phyloP scores from a whole-genome alignment of 192 early-diverging fungal genomes.

The Coemansia sp. region DNA sequence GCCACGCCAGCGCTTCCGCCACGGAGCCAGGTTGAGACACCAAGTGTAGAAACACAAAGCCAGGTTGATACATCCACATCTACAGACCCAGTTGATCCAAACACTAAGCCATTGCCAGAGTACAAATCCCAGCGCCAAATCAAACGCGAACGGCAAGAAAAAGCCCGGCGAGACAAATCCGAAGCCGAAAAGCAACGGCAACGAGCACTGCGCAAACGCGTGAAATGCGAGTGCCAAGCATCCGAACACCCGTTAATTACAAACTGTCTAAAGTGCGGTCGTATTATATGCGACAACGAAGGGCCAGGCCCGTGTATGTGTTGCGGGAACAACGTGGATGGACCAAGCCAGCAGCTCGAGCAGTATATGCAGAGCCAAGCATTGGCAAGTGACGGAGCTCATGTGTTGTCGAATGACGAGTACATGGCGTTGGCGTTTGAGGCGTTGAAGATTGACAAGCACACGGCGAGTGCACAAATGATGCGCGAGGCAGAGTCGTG shows the following conservation, averaged over 20 bases:
- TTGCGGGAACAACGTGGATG: constrained; percentile 45
- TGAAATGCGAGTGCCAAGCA: constrained; percentile 52
- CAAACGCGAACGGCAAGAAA: constrained; percentile 30
- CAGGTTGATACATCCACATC: not conserved
- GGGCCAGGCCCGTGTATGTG: constrained; percentile 56
- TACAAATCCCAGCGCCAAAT: constrained; percentile 41
- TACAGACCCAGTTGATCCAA: not conserved
- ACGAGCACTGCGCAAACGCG: constrained; percentile 33
- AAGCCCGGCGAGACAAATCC: constrained; percentile 14
- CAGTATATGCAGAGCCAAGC: constrained; percentile 35
- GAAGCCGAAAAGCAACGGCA: constrained; percentile 15
- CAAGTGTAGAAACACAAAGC: no score
- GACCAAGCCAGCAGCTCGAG: constrained; percentile 47
- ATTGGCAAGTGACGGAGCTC: not conserved
- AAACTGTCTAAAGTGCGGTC: constrained; percentile 57
- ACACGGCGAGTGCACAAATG: constrained; percentile 7
- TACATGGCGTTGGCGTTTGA: constrained; percentile 37
- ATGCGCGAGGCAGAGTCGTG: constrained; percentile 36
- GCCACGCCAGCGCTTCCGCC: constrained; percentile 9
- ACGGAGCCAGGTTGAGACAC: not conserved
- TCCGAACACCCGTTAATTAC: constrained; percentile 47
- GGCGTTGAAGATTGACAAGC: constrained; percentile 27
- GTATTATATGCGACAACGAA: constrained; percentile 54
- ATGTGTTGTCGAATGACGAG: constrained; percentile 36
- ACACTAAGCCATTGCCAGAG: not conserved